Evolutionary conservation across 306 rosid genomes (phyloP).

Genomic region (Ammopiptanthus mongolicus): DNA sequence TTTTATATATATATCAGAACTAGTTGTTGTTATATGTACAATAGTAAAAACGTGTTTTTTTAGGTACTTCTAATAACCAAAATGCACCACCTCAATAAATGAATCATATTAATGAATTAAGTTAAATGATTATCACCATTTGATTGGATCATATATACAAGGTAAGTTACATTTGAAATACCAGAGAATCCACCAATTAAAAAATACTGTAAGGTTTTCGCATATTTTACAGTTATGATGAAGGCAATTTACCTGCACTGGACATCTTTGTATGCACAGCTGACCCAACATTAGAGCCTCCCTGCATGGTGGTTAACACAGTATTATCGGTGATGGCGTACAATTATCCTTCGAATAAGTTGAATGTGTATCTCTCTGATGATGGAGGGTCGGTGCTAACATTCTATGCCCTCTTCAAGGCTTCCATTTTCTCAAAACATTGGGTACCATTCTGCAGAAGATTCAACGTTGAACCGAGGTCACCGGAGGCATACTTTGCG

Average conservation of each 20-base stretch:
- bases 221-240: conserved; percentile 33
- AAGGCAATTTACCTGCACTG: conserved; percentile 37
- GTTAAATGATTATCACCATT: too few species aligned
- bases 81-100: too few species aligned
- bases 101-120: too few species aligned
- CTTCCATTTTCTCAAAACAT: conserved; percentile 48
- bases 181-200: too few species aligned
- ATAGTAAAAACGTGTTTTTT: too few species aligned
- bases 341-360: conserved; percentile 53
- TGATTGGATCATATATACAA: too few species aligned
- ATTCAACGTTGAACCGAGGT: conserved; percentile 51
- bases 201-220: neutral
- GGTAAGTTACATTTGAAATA: too few species aligned
- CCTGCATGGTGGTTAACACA: conserved; percentile 60
- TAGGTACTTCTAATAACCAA: too few species aligned
- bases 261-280: conserved; percentile 79
- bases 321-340: conserved; percentile 49
- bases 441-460: conserved; percentile 65
- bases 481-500: conserved; percentile 52
- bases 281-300: conserved; percentile 67
- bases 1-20: too few species aligned
- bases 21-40: too few species aligned
- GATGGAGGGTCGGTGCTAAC: conserved; percentile 69
- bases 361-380: conserved; percentile 61
- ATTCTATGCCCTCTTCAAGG: conserved; percentile 57